Evolutionary conservation across 192 early-diverging fungal genomes (phyloP), one percentile per base, ranked within the genome.

Genomic region (Mortierella claussenii): DNA sequence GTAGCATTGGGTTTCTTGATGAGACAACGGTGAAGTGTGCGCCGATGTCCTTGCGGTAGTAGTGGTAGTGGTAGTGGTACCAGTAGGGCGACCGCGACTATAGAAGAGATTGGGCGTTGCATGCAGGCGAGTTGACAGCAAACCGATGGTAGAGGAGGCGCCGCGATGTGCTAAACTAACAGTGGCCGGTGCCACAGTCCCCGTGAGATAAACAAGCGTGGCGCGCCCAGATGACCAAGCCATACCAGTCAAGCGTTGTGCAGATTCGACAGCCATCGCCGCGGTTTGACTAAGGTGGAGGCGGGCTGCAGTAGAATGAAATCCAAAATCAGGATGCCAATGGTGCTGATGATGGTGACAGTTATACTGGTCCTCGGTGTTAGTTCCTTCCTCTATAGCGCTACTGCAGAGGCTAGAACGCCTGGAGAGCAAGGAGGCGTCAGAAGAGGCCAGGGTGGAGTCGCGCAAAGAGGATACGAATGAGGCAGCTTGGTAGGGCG

Each of bases 161-260:
- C 65, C 27, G n/a, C 48, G 46, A 6, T 58, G 48, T 6, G 57
- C 66, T 17, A 69, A 12, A 5, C 46, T 32, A 28, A 69, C 13
- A 1, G 66, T 53, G 18, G 42, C 15, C 4, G 55, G 50, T 1
- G 46, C 66, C 10, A 69, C 43, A 0, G 48, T 52, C 8, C 45
- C 50, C 0, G 40, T 46, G 20, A 69, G 30, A 36, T 50, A 69
- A n/a, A n/a, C 56, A 12, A 69, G 40, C 21, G 66, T 51, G 11
- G 57, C 66, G 28, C 45, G 40, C 9, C 66, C 43, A 11, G 66
- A 60, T 1, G 57, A 40, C 36, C 44, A 7, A 15, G 54, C 40
- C 23, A 69, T 21, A 17, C 21, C 21, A 5, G 56, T 15, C 18
- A 69, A n/a, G 34, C 31, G 28, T 26, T 3, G 31, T 37, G 23